Conservation (phyloP, 163 green algal species). For the Chlorella variabilis region DNA sequence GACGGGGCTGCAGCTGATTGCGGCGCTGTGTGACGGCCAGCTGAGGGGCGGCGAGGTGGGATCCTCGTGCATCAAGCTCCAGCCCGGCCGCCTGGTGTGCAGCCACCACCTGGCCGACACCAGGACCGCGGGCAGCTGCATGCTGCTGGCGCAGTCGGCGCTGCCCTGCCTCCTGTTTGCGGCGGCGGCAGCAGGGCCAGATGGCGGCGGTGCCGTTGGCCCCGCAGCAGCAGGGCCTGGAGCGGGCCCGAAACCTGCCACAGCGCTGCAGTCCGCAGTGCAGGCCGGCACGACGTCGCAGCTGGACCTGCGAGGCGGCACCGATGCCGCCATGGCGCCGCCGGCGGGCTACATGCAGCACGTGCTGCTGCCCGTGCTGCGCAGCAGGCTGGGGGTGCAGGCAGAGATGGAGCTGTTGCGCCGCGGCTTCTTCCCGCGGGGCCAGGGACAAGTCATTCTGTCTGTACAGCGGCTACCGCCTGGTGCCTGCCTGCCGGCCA, state of each 20-base stretch:
- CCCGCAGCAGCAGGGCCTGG: not conserved
- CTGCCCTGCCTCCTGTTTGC: conserved; percentile 72
- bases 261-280: not conserved
- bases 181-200: not conserved
- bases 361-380: conserved; percentile 78
- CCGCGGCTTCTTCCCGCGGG: conserved; percentile 78
- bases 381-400: conserved; percentile 52
- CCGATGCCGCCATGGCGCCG: conserved; percentile 82
- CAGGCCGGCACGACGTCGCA: not conserved
- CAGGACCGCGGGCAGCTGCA: conserved; percentile 79
- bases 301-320: conserved; percentile 77
- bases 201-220: not conserved
- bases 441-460: conserved; percentile 67
- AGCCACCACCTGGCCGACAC: conserved; percentile 66
- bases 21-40: conserved; percentile 48
- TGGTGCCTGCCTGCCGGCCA: conserved; percentile 55
- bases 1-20: conserved; percentile 65
- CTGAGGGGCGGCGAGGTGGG: conserved; percentile 54
- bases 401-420: conserved; percentile 49
- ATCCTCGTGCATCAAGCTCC: conserved; percentile 61
- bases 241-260: not conserved
- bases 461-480: conserved; percentile 48
- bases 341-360: conserved; percentile 77
- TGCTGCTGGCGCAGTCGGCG: conserved; percentile 78
- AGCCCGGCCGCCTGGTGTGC: conserved; percentile 42